Evolutionary conservation across 2,329 filamentous ascomycete genomes (phyloP), one percentile per base, ranked within the genome.

Genomic region (Diaporthe sp.): DNA sequence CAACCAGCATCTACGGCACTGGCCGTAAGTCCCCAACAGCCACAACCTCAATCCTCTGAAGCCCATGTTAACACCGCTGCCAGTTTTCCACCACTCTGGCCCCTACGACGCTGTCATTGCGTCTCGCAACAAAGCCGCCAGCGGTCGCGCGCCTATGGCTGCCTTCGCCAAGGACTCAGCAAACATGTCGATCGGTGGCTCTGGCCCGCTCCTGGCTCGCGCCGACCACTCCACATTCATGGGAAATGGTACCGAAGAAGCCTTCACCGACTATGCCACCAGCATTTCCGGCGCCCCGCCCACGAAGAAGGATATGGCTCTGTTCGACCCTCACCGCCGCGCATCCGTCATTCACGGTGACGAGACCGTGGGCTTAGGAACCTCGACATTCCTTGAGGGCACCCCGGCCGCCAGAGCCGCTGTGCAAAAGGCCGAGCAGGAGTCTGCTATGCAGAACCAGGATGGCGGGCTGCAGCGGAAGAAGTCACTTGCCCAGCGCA

Each of bases 61-160:
- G 15, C 3, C 60, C 10, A 39, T 34, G 31, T 19, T 67, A 34
- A 61, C 25, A 13, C 4, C 19, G 7, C 9, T 13, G 49, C 8
- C 80, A 98, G 95, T 98, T 79, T 98, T 98, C 85, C 97, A 99
- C 81, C 97, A 99, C 82, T 97, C 98, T 81, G 97, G 97, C 0
- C 97, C 97, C 6, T 99, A 98, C 81, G 97, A 99, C 84, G 97
- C 97, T 28, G 94, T 97, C 83, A 98, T 98, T 84, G 95, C 97
- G 6, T 94, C 98, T 83, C 94, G 97, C 78, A 99, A 98, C 84
- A 92, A 94, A 75, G 94, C 94, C 82, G 94, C 93, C 80, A 92
- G 93, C 81, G 92, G 93, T 76, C 92, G 94, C 73, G 95, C 97
- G 9, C 97, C 97, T 0, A 98, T 99, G 95, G 93, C 98, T 83